Evolutionary conservation across 148 eudicot species (phyloP), one percentile per base, ranked within the genome.

Genomic region (Dysphania ambrosioides): DNA sequence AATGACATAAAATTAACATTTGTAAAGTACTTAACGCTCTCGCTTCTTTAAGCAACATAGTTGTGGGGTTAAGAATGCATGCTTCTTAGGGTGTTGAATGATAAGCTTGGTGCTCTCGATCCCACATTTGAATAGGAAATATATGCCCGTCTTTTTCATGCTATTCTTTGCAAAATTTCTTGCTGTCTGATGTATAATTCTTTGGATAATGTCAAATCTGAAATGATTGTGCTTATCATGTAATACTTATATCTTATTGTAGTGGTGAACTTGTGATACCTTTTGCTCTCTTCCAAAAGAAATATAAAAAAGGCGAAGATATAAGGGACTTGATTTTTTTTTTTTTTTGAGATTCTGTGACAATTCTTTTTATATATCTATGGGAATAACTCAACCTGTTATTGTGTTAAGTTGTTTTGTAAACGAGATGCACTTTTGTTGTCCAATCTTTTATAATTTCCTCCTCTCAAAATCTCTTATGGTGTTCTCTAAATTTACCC

Each of bases 401-500:
- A 58, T 31, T 66, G 32, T 68, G 42, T 13, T n/a, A 35, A 8
- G 40, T 35, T 35, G 29, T 56, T 32, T 36, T 2, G 34, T 64
- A 4, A 23, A 56, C 24, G 29, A n/a, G 12, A 30, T 8, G 27
- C 15, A 56, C 35, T 44, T n/a, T 26, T 36, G 34, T 32, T 65
- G 44, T 68, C 42, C 23, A n/a, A 23, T 10, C 24, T 42, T 24
- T n/a, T 49, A 15, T 32, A 51, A 29, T 57, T 42, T 36, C 67
- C 55, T 29, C 27, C 71, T 69, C 71, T 27, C 40, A 31, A 24
- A 31, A 70, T 74, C 29, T 19, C 62, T 40, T 36, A 8, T 51
- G 35, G 42, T 42, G 57, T 2, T 34, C 61, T 72, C 26, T 75
- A 68, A 60, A 62, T 55, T 60, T 77, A 10, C 41, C 42, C 31